Evolutionary conservation across 2,329 filamentous ascomycete species (phyloP).

Genomic region (Aureobasidium sp.): DNA sequence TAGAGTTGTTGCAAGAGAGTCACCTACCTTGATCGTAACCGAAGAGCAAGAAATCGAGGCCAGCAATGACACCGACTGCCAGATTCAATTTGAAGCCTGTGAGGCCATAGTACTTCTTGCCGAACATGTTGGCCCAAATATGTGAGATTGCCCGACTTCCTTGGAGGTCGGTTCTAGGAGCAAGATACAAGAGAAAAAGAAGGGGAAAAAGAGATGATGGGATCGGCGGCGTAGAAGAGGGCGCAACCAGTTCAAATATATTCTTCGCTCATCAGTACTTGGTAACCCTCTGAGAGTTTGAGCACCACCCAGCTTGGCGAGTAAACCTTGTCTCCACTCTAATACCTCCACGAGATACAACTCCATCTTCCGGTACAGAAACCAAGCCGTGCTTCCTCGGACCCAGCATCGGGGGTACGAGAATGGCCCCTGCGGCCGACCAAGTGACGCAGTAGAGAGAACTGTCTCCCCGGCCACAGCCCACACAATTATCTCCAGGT

Average conservation of each 20-base stretch:
- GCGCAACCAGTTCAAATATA: not conserved
- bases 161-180: not conserved
- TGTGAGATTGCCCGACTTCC: not conserved
- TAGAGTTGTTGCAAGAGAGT: not conserved
- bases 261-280: not conserved
- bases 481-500: slow-evolving; percentile 11
- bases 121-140: slow-evolving; percentile 7
- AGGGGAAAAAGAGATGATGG: not conserved
- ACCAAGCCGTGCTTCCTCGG: not conserved
- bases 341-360: not conserved
- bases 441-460: slow-evolving; percentile 4
- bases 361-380: not conserved
- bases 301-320: not conserved
- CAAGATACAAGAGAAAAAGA: not conserved
- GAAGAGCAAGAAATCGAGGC: slow-evolving; percentile 35
- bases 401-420: not conserved
- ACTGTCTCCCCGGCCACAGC: slow-evolving; percentile 1
- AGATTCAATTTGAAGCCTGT: slow-evolving; percentile 36
- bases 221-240: not conserved
- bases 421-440: not conserved
- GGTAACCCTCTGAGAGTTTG: not conserved
- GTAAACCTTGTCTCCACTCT: not conserved
- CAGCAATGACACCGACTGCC: slow-evolving; percentile 39
- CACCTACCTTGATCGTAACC: slow-evolving; percentile 31
- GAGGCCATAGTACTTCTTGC: slow-evolving; percentile 33